Evolutionary conservation across 164 flowering plant genomes (phyloP).

Genomic region (Warburgia ugandensis): DNA sequence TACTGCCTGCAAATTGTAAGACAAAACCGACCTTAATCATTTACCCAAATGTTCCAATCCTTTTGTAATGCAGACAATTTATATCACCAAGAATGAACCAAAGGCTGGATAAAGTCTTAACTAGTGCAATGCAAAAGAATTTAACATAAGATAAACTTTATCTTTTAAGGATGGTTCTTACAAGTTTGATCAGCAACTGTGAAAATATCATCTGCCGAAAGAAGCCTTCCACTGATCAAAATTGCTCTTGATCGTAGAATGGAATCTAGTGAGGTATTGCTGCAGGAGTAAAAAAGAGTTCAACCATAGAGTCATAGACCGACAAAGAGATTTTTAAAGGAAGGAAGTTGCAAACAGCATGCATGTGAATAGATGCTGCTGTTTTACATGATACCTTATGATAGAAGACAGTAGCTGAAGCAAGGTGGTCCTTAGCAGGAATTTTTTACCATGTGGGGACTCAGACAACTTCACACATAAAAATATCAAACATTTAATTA

Average conservation of each 20-base stretch:
- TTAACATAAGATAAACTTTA: no score
- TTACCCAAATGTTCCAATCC: no score
- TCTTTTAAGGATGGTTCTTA: conserved; percentile 31
- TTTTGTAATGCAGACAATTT: no score
- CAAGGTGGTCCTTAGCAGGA: conserved; percentile 50
- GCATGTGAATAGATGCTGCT: conserved; percentile 1
- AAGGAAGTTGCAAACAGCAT: background rate
- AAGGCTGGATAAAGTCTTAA: no score
- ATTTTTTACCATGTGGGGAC: conserved; percentile 53
- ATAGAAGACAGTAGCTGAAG: conserved; percentile 55
- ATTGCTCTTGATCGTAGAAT: conserved; percentile 77
- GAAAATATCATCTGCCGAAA: conserved; percentile 45
- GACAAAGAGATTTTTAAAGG: background rate
- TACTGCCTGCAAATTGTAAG: no score
- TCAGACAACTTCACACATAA: conserved; percentile 48
- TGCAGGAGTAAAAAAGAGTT: conserved; percentile 13
- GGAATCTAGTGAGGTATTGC: conserved; percentile 48
- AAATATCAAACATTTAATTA: no score
- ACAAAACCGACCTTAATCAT: no score
- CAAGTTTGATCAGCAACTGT: conserved; percentile 43
- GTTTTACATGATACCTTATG: conserved; percentile 46
- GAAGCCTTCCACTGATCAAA: conserved; percentile 82
- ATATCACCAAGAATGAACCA: no score
- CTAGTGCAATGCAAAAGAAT: no score
- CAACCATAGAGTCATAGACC: background rate